phyloP scores from a whole-genome alignment of 176 grass and related monocot species.

The Eragrostis nindensis region DNA sequence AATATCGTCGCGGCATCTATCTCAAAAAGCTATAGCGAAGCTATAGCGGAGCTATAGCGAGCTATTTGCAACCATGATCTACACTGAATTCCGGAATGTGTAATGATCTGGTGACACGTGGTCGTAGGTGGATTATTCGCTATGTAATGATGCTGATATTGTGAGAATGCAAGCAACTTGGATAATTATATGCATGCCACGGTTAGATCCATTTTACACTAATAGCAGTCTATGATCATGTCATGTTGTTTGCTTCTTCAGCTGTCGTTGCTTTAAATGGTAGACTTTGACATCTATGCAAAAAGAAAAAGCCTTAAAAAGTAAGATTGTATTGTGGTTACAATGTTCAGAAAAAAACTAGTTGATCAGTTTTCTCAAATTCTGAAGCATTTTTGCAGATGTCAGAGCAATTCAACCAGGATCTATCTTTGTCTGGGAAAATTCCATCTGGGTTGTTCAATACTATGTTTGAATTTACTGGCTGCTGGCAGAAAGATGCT shows the following conservation, averaged over 20 bases:
- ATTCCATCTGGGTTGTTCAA: constrained; percentile 94
- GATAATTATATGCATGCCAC: background rate
- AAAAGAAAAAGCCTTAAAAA: background rate
- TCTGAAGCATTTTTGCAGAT: constrained; percentile 66
- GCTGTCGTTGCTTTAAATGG: background rate
- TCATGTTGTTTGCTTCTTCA: constrained; percentile 6
- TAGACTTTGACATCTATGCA: background rate
- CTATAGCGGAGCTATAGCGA: no score
- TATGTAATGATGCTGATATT: background rate
- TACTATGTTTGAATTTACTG: constrained; percentile 79
- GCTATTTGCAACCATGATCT: no score
- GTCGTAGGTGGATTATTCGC: no score
- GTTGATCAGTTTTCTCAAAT: constrained; percentile 18
- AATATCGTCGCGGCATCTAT: no score
- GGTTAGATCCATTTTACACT: no score
- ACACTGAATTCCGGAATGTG: background rate
- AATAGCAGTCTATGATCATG: background rate
- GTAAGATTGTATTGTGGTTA: background rate
- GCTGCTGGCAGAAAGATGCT: constrained; percentile 95
- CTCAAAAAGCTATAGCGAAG: no score
- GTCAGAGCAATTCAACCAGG: constrained; percentile 99
- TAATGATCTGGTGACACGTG: no score
- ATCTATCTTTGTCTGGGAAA: constrained; percentile 87
- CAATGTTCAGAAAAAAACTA: background rate
- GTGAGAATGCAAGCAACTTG: background rate